Percentiles rank a stretch among this genome's conserved stretches.
Evolutionary conservation across 495 filamentous ascomycete genomes (phyloP).

Genomic region (Neurospora sp.): DNA sequence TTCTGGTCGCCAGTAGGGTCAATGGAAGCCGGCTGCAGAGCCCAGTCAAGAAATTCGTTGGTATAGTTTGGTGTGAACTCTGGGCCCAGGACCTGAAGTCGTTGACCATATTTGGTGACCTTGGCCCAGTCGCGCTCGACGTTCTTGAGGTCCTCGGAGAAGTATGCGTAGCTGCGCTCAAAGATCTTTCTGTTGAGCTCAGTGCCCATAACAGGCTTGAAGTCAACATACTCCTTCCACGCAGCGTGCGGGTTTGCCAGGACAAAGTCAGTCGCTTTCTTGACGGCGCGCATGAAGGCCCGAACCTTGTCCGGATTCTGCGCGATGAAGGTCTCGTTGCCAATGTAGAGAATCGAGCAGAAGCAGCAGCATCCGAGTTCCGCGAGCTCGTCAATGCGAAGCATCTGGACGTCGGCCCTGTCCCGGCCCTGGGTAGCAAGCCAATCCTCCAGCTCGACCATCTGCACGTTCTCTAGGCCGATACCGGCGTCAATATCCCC

Average conservation of each 20-base stretch:
- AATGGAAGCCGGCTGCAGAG: conserved; percentile 46
- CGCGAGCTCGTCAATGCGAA: conserved; percentile 63
- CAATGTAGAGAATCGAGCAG: conserved; percentile 64
- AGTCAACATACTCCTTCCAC: conserved; percentile 54
- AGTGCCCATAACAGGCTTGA: conserved; percentile 58
- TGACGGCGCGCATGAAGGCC: conserved; percentile 57
- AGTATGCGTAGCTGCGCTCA: conserved; percentile 61
- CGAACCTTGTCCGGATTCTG: conserved; percentile 47
- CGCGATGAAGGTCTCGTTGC: conserved; percentile 51
- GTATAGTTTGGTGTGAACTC: conserved; percentile 57
- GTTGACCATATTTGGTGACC: conserved; percentile 59
- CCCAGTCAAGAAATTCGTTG: conserved; percentile 53
- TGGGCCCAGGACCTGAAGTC: conserved; percentile 47
- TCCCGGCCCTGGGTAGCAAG: conserved; percentile 48
- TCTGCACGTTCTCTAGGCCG: conserved; percentile 63
- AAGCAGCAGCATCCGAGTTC: conserved; percentile 68
- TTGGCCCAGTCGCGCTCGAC: conserved; percentile 58
- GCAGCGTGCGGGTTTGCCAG: conserved; percentile 46
- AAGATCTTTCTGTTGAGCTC: conserved; percentile 62
- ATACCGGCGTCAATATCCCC: conserved; percentile 60
- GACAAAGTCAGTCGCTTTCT: conserved; percentile 57
- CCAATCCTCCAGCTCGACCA: conserved; percentile 66
- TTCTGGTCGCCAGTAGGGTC: conserved; percentile 59
- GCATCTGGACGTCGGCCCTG: conserved; percentile 55
- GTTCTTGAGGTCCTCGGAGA: conserved; percentile 61